Conservation (phyloP, 139 green algal genomes). For the Pleodorina starrii region DNA sequence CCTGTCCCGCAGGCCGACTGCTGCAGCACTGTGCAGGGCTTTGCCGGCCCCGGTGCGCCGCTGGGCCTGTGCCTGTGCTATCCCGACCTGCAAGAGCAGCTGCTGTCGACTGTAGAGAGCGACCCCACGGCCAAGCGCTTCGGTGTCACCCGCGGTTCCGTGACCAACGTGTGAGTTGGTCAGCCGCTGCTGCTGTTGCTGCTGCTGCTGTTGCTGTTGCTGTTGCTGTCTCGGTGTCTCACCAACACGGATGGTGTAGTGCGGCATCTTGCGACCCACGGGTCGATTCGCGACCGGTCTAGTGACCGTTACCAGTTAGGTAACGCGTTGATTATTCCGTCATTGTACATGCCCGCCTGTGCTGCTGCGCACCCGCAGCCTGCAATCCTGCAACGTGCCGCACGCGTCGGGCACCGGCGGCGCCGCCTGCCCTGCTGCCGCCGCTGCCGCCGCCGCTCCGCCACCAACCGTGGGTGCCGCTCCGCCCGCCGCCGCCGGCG, state of each 20-base stretch:
- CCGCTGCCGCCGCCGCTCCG: not conserved
- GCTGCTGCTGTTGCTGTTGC: not conserved
- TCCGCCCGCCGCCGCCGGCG: not conserved
- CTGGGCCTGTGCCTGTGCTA: conserved; percentile 45
- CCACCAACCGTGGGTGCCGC: not conserved
- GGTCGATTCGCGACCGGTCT: not conserved
- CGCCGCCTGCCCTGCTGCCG: conserved; percentile 4
- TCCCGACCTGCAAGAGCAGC: conserved; percentile 23
- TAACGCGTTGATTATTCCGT: not conserved
- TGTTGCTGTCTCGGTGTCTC: not conserved
- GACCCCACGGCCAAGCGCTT: conserved; percentile 24
- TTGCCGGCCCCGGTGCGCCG: not conserved
- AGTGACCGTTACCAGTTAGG: not conserved
- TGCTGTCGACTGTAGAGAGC: not conserved
- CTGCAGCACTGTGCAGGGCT: conserved; percentile 11
- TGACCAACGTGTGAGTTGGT: conserved; percentile 26
- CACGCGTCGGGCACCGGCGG: conserved; percentile 6
- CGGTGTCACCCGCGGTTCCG: not conserved
- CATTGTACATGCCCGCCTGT: not conserved
- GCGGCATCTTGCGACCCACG: not conserved
- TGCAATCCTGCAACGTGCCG: conserved; percentile 29
- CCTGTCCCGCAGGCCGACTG: not conserved
- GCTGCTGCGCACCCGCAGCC: not conserved
- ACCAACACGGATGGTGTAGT: not conserved
- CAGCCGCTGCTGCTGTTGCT: not conserved